Evolutionary conservation across 106 monocot genomes (phyloP), one percentile per base, ranked within the genome.

Genomic region (Hemerocallis citrina): DNA sequence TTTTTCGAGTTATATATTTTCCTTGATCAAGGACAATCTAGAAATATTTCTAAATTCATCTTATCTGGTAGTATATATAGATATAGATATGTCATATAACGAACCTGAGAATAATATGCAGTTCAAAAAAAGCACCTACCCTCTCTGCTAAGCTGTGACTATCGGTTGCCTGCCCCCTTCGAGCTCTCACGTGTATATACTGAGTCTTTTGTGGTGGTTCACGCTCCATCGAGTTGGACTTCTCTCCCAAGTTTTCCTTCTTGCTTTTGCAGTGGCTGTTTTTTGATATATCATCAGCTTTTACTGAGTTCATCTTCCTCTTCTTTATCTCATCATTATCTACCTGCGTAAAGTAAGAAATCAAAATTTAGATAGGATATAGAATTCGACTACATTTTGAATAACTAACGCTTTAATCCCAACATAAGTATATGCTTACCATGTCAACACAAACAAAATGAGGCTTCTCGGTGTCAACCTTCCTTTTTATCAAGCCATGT

Each of bases 171-270:
- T 55, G 55, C 16, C 55, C 55, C 33, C 55, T 55, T 32, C 55
- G 30, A 32, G 55, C 55, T 24, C 55, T 55, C 55, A 55, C 89
- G 32, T 85, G 89, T 38, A 89, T 85, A 69, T 75, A 89, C 42
- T 84, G 75, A 7, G 71, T 59, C 72, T 84, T 89, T 34, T 25
- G 57, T 16, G 44, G 51, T 52, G 35, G 9, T 38, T 32, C 33
- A 11, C 27, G 28, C 11, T 4, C 48, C 21, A 22, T 22, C 21
- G 41, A 41, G 7, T 23, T n/a, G n/a, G 52, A 52, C 13, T 25
- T 28, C 0, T 23, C 52, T 52, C 27, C 52, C 27, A 21, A 23
- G n/a, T 32, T 31, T 32, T 20, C n/a, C 31, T 33, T 16, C 30
- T 55, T 52, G 24, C 24, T 52, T 3, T 21, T 48, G 7, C 48